phyloP scores from a whole-genome alignment of 768 basidiomycete species.

The Chalciporus sphaerocephalus region DNA sequence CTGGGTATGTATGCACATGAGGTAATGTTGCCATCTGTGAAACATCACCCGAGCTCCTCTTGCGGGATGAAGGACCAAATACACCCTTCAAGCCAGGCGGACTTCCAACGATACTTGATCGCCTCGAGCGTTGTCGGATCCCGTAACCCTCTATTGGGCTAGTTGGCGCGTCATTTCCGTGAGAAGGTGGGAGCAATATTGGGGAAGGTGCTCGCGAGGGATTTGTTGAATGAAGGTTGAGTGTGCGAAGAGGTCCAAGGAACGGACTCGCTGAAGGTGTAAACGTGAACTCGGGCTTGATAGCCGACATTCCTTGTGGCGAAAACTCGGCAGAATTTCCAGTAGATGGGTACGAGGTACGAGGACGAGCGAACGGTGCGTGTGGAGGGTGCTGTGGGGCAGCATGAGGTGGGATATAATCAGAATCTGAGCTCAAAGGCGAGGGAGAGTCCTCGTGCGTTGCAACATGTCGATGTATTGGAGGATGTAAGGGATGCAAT shows the following conservation, averaged over 20 bases:
- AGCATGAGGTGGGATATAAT: slow-evolving; percentile 34
- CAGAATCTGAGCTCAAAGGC: slow-evolving; percentile 66
- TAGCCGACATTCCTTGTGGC: slow-evolving; percentile 19
- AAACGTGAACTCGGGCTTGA: slow-evolving; percentile 37
- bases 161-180: slow-evolving; percentile 26
- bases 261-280: slow-evolving; percentile 80
- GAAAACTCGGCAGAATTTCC: slow-evolving; percentile 30
- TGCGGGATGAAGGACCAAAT: slow-evolving; percentile 23
- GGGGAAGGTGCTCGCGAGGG: slow-evolving; percentile 72
- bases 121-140: slow-evolving; percentile 24
- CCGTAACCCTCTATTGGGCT: slow-evolving; percentile 34
- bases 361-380: slow-evolving; percentile 22
- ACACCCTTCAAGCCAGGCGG: slow-evolving; percentile 33
- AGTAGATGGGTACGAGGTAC: slow-evolving; percentile 21
- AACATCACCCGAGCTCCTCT: slow-evolving; percentile 31
- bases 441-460: slow-evolving; percentile 63
- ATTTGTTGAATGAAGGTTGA: slow-evolving; percentile 68
- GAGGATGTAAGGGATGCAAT: slow-evolving; percentile 34
- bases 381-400: slow-evolving; percentile 29
- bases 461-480: slow-evolving; percentile 31
- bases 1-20: slow-evolving; percentile 32
- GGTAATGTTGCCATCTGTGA: slow-evolving; percentile 26
- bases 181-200: slow-evolving; percentile 55
- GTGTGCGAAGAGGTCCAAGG: slow-evolving; percentile 69
- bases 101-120: slow-evolving; percentile 35